A percentile compares a stretch with the other conserved stretches of the same genome.
phyloP scores from a whole-genome alignment of 108 stramenopile genomes.

The Stephanodiscus minutulus region DNA sequence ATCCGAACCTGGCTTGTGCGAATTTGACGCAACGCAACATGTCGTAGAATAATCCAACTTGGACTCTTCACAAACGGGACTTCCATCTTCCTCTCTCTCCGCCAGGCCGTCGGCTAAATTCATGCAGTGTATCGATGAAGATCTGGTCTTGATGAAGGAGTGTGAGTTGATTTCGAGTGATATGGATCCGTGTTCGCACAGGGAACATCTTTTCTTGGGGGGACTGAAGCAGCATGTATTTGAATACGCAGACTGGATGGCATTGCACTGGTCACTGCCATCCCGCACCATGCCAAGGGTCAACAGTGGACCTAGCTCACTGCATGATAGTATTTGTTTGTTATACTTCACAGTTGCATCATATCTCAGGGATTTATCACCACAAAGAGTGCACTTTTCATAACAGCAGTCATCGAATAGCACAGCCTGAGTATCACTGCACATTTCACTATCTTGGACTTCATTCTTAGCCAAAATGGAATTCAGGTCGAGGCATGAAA shows the following conservation, averaged over 20 bases:
- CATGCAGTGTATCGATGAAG: constrained; percentile 35
- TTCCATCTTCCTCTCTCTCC: constrained; percentile 46
- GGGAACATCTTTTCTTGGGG: constrained; percentile 33
- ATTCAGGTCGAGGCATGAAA: constrained; percentile 52
- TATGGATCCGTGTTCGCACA: constrained; percentile 35
- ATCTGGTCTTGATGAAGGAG: constrained; percentile 41
- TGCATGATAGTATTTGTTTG: constrained; percentile 43
- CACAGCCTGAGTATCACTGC: constrained; percentile 39
- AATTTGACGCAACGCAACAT: constrained; percentile 29
- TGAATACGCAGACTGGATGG: constrained; percentile 40
- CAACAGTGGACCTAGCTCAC: constrained; percentile 40
- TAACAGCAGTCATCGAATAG: constrained; percentile 51
- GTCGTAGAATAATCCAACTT: constrained; percentile 39
- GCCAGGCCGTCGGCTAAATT: constrained; percentile 22
- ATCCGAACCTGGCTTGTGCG: not conserved
- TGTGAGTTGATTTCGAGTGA: constrained; percentile 33
- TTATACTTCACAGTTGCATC: constrained; percentile 50
- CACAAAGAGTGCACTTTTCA: constrained; percentile 52
- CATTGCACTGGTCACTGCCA: constrained; percentile 44
- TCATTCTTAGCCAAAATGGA: constrained; percentile 45
- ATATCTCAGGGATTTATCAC: constrained; percentile 35
- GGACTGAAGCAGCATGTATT: constrained; percentile 45
- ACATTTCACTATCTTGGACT: constrained; percentile 38
- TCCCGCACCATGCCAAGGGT: constrained; percentile 25
- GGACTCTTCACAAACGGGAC: constrained; percentile 29